Evolutionary conservation across 352 stramenopile species (phyloP).

Genomic region (Phytophthora litchii): DNA sequence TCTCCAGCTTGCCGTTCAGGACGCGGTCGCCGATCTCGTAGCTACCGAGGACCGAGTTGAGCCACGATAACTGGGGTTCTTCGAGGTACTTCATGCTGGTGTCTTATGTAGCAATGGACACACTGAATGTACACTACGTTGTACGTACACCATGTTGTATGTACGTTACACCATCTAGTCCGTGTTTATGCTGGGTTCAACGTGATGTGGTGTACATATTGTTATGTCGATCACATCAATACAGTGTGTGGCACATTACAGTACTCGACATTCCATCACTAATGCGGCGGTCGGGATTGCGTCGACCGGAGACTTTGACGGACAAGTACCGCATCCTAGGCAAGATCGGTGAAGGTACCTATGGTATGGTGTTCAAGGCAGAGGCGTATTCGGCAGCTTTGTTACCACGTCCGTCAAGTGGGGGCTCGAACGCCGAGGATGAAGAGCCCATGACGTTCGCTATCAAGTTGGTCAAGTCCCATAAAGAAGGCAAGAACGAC

Average conservation of each 20-base stretch:
- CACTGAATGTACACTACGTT: no score
- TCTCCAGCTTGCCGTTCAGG: conserved; percentile 88
- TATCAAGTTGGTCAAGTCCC: conserved; percentile 90
- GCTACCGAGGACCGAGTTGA: conserved; percentile 88
- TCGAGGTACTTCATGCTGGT: conserved; percentile 93
- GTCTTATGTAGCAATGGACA: no score
- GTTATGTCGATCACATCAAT: not conserved
- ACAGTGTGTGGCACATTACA: not conserved
- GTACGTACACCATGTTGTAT: no score
- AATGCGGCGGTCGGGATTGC: conserved; percentile 70
- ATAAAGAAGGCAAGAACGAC: conserved; percentile 92
- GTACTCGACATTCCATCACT: not conserved
- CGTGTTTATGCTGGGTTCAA: conserved; percentile 19
- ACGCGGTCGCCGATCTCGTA: conserved; percentile 90
- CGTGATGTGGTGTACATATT: not conserved
- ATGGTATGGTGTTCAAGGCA: conserved; percentile 90
- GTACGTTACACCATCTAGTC: no score
- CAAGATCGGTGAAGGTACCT: conserved; percentile 91
- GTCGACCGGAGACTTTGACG: conserved; percentile 71
- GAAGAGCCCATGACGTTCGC: conserved; percentile 86
- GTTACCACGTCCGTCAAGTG: conserved; percentile 38
- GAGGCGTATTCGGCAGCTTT: conserved; percentile 63
- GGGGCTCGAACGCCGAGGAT: conserved; percentile 42
- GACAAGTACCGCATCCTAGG: conserved; percentile 87
- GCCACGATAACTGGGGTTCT: conserved; percentile 88